These are phyloP conservation scores for Aschersonia sp. DNA, from an alignment of 2,329 filamentous ascomycete genomes.

Conservation along the genomic window DNA sequence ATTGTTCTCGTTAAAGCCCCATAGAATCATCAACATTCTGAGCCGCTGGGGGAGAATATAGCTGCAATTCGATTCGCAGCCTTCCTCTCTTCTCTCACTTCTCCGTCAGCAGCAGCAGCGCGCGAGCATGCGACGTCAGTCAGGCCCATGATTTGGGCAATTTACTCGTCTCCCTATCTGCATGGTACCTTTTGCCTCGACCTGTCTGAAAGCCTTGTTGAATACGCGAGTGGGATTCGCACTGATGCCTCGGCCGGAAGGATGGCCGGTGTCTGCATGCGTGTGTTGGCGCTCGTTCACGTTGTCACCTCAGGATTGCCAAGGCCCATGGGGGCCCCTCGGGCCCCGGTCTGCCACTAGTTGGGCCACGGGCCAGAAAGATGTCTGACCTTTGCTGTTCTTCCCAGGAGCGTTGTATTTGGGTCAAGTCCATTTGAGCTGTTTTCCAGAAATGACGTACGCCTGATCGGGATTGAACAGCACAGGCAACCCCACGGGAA, in stretches of 20 bases:
- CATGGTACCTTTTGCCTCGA: no score
- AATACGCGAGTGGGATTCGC: neutral
- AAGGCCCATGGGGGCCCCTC: neutral
- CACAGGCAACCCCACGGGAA: neutral
- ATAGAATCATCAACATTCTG: no score
- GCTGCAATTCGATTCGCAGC: no score
- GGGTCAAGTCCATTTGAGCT: neutral
- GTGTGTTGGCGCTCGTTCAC: neutral
- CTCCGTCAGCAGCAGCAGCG: no score
- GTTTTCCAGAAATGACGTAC: neutral
- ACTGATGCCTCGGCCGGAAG: neutral
- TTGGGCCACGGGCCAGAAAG: neutral
- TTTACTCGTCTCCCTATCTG: no score
- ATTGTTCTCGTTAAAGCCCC: no score
- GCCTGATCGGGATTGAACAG: neutral
- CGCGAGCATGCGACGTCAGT: no score
- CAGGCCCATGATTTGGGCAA: no score
- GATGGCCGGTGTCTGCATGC: neutral
- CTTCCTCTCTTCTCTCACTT: no score
- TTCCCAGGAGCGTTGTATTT: neutral
- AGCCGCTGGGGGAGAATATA: no score
- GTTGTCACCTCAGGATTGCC: neutral
- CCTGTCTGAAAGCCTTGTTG: no score
- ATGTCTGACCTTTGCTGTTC: neutral
- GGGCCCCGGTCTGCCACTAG: neutral